Conservation (phyloP, 2,329 filamentous ascomycete species). For the Chaetomium sp. region DNA sequence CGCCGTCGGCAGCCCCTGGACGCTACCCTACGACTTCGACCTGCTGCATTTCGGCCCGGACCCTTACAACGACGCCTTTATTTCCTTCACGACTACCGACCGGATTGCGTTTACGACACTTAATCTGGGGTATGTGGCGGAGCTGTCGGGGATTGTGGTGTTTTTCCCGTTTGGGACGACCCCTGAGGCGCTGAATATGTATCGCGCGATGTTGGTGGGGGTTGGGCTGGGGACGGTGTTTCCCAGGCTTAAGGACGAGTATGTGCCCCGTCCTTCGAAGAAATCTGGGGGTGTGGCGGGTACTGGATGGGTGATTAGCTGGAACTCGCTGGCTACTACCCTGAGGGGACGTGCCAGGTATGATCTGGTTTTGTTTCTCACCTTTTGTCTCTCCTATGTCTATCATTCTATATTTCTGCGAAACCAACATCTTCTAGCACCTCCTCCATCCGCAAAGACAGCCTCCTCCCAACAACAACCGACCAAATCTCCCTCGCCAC, state of each 20-base stretch:
- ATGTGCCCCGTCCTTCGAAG: slow-evolving; percentile 21
- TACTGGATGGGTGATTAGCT: not conserved
- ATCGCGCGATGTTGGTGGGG: slow-evolving; percentile 35
- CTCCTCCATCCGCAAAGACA: slow-evolving; percentile 14
- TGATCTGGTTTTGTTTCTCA: slow-evolving; percentile 4
- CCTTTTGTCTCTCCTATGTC: too few species aligned
- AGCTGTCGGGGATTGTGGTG: slow-evolving; percentile 41
- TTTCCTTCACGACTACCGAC: slow-evolving; percentile 40
- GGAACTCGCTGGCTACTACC: slow-evolving; percentile 13
- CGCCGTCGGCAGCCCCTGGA: slow-evolving; percentile 25
- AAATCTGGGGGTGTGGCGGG: not conserved
- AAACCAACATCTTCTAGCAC: slow-evolving; percentile 1
- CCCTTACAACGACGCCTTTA: slow-evolving; percentile 40
- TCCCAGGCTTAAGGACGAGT: slow-evolving; percentile 33
- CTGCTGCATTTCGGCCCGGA: slow-evolving; percentile 34
- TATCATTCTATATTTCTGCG: not conserved
- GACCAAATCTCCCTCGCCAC: slow-evolving; percentile 15
- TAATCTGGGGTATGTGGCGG: slow-evolving; percentile 44
- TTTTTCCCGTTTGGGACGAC: slow-evolving; percentile 51
- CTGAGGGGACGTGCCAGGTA: slow-evolving; percentile 2
- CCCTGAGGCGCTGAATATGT: slow-evolving; percentile 46
- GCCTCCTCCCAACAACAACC: slow-evolving; percentile 11
- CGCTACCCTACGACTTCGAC: slow-evolving; percentile 35
- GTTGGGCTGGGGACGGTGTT: slow-evolving; percentile 40
- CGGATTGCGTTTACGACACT: slow-evolving; percentile 34